Conservation (phyloP, 257 asterid genomes). For the Datura wrightii region DNA sequence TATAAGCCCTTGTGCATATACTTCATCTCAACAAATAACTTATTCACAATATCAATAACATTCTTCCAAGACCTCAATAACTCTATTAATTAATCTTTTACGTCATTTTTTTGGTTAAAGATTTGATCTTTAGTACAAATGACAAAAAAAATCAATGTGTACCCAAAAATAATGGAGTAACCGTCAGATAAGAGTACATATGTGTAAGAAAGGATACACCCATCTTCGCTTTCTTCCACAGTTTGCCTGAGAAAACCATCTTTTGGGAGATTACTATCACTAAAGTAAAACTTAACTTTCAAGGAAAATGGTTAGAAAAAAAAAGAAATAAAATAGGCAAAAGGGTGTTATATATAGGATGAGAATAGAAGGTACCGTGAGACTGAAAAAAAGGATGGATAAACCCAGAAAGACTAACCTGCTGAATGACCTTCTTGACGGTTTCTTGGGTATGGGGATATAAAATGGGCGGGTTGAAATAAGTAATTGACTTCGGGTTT, state of each 20-base stretch:
- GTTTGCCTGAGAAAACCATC: constrained; percentile 72
- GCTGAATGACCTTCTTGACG: constrained; percentile 81
- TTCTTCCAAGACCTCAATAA: neutral
- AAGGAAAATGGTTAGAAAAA: neutral
- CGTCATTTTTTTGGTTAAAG: neutral
- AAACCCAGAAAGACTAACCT: constrained; percentile 49
- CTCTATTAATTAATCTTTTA: neutral
- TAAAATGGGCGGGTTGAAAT: no score
- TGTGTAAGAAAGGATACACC: constrained; percentile 98
- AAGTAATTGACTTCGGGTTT: no score
- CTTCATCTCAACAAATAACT: neutral
- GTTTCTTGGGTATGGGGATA: no score
- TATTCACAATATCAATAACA: neutral
- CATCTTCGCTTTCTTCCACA: constrained; percentile 79
- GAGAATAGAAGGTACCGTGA: neutral
- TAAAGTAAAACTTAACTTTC: constrained; percentile 95
- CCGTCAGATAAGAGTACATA: neutral
- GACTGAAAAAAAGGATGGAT: neutral
- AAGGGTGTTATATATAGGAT: neutral
- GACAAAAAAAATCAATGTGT: neutral
- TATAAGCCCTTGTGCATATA: no score
- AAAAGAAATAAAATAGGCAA: neutral
- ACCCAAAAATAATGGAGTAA: neutral
- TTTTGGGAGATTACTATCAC: constrained; percentile 97
- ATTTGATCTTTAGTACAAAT: neutral